Percentiles rank a stretch among this genome's conserved stretches.
phyloP scores from a whole-genome alignment of 768 basidiomycete genomes.

The Pleurotus sapidus region DNA sequence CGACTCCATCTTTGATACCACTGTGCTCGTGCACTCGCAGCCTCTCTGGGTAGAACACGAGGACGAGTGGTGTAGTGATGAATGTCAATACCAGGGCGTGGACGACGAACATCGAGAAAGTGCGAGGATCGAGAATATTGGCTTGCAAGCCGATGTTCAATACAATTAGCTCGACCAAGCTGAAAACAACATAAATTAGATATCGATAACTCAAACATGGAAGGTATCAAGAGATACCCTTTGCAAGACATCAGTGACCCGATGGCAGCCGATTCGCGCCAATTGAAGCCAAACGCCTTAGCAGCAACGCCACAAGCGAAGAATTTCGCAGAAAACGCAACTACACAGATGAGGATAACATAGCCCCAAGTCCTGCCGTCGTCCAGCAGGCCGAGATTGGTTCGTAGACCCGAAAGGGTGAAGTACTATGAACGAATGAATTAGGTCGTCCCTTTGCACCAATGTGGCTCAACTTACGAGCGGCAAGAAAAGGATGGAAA shows the following conservation, averaged over 20 bases:
- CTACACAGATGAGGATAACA: conserved; percentile 65
- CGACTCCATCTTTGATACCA: conserved; percentile 13
- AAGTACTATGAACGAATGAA: conserved; percentile 57
- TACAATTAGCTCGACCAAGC: conserved; percentile 85
- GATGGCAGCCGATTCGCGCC: conserved; percentile 79
- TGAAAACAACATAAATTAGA: conserved; percentile 18
- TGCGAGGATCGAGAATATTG: conserved; percentile 54
- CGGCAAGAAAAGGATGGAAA: conserved; percentile 71
- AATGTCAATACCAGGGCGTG: conserved; percentile 76
- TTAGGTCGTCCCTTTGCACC: conserved; percentile 2
- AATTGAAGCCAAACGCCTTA: conserved; percentile 57
- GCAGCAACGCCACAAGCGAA: conserved; percentile 62
- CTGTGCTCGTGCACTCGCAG: conserved; percentile 39
- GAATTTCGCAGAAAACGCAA: conserved; percentile 83
- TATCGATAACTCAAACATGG: not conserved
- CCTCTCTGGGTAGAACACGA: conserved; percentile 71
- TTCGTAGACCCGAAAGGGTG: conserved; percentile 72
- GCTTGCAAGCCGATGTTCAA: conserved; percentile 84
- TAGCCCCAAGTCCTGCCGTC: conserved; percentile 82
- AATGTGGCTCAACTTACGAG: conserved; percentile 44
- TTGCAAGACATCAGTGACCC: conserved; percentile 91
- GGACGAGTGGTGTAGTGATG: conserved; percentile 80
- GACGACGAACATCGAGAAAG: conserved; percentile 90
- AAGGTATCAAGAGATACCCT: conserved; percentile 47
- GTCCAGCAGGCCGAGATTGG: conserved; percentile 77